Evolutionary conservation across 768 basidiomycete species (phyloP), one percentile per base, ranked within the genome.

Genomic region (Tylopilus plumbeoviolaceoides): DNA sequence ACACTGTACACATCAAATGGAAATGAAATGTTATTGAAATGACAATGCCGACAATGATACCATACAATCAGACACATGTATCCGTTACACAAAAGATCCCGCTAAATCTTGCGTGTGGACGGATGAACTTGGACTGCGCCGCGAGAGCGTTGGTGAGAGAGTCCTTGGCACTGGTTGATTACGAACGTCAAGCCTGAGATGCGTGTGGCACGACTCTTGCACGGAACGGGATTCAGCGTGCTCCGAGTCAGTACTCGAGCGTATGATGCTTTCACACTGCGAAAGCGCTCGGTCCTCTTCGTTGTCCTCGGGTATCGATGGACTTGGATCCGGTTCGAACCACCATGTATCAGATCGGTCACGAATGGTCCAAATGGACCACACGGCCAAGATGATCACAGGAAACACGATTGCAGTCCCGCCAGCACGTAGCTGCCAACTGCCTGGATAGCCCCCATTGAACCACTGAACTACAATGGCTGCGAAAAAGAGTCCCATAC

Each of bases 381-480:
- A 40, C 10, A 5, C 3, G 11, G 11, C 39, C 11, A 40, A 40
- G 39, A 40, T 9, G 2, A 20, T 40, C 39, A 40, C 20, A 10
- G 39, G 17, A 20, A 40, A 2, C 4, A 40, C 11, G 10, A 21
- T 2, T 12, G 39, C 20, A 12, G 9, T 20, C 10, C 39, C 39
- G 11, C 12, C 12, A 36, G 20, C 39, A 8, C 10, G 39, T 21
- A 21, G 7, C 11, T 4, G 7, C 39, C 4, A 43, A 15, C 56
- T 9, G 8, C 36, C 45, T 21, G 57, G 36, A 48, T 48, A 48
- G 21, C 47, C 35, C 6, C 35, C 35, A 33, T 33, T 15, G 14
- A 33, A 63, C 65, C 68, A 70, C 50, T 71, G 62, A 0, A 54
- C 44, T 1, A 52, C 56, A 47, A 68, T 61, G 0, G 68, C 68